Evolutionary conservation across 306 rosid genomes (phyloP).

Genomic region (Prunus mongolica): DNA sequence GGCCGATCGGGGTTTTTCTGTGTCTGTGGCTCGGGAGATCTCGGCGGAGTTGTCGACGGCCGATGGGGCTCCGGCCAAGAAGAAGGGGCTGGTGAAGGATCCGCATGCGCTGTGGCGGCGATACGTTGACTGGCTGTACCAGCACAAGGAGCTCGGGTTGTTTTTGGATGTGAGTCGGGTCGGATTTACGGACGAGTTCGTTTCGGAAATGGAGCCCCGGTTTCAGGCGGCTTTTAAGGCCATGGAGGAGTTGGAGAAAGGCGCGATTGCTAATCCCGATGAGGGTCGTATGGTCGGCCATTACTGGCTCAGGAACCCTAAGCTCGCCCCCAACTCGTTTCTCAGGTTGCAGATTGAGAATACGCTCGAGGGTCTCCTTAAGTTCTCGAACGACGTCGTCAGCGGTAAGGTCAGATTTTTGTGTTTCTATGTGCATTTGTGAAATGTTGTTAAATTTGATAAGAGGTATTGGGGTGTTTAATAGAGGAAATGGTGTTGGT

Average conservation of each 20-base stretch:
- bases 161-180: constrained; percentile 88
- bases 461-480: background rate
- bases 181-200: constrained; percentile 83
- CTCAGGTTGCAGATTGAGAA: constrained; percentile 67
- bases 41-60: constrained; percentile 39
- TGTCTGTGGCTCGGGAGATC: constrained; percentile 62
- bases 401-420: constrained; percentile 77
- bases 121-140: constrained; percentile 85
- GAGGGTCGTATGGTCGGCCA: constrained; percentile 98
- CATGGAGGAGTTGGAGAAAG: constrained; percentile 83
- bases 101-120: constrained; percentile 71
- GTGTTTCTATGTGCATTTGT: background rate
- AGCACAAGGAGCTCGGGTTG: constrained; percentile 80
- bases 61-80: constrained; percentile 18
- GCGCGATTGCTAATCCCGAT: constrained; percentile 96
- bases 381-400: constrained; percentile 74
- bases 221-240: constrained; percentile 59
- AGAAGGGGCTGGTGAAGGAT: constrained; percentile 58
- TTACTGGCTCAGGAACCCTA: constrained; percentile 82
- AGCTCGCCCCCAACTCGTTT: constrained; percentile 64
- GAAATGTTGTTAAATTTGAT: background rate
- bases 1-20: constrained; percentile 15
- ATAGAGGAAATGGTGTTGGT: background rate
- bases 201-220: constrained; percentile 74
- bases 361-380: constrained; percentile 51